Percentiles rank a stretch among this genome's conserved stretches.
Conservation (phyloP, 2,329 filamentous ascomycete genomes). For the Cryphonectria carpinicola region DNA sequence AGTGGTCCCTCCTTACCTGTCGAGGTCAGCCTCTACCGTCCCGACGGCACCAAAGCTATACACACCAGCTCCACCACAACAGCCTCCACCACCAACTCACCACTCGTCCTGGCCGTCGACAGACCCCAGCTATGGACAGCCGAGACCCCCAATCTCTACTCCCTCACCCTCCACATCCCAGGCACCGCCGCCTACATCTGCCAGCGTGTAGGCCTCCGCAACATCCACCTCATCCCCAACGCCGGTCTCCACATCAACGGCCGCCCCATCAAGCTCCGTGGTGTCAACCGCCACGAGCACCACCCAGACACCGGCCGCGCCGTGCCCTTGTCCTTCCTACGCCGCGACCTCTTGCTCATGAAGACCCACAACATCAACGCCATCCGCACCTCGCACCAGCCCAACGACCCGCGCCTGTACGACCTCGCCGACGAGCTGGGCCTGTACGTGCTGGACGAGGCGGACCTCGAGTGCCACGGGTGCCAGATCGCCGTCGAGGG, state of each 20-base stretch:
- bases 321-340: conserved; percentile 57
- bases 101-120: conserved; percentile 44
- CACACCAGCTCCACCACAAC: conserved; percentile 29
- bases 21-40: conserved; percentile 25
- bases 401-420: conserved; percentile 55
- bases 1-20: conserved; percentile 32
- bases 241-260: conserved; percentile 60
- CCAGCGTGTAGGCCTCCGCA: conserved; percentile 62
- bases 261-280: conserved; percentile 56
- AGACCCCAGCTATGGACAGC: conserved; percentile 61
- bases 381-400: conserved; percentile 61
- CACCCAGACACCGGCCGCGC: conserved; percentile 57
- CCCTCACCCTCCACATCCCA: conserved; percentile 33
- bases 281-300: conserved; percentile 63
- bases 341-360: conserved; percentile 59
- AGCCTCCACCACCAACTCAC: conserved; percentile 17
- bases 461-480: conserved; percentile 41
- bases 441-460: conserved; percentile 55
- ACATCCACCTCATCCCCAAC: conserved; percentile 55
- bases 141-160: conserved; percentile 59
- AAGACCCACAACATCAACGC: conserved; percentile 66
- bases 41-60: conserved; percentile 34
- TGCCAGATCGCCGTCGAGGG: conserved; percentile 55
- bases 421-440: conserved; percentile 58
- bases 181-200: conserved; percentile 38